Conservation (phyloP, 805 yeast species). For the Candida lessepsii region DNA sequence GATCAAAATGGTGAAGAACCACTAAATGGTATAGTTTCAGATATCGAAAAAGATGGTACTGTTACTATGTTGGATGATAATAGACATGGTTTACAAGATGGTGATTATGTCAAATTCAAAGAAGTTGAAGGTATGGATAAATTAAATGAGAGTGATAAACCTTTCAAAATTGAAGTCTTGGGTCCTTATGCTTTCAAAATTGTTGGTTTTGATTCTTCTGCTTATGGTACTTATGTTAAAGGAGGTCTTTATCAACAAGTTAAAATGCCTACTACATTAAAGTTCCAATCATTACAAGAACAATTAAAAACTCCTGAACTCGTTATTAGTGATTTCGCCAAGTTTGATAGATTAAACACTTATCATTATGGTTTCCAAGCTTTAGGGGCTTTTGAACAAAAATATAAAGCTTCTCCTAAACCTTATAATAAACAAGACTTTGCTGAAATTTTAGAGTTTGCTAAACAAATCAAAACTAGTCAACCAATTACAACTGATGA, state of each 20-base stretch:
- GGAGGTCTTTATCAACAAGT: conserved; percentile 95
- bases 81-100: conserved; percentile 93
- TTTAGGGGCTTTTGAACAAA: conserved; percentile 66
- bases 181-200: conserved; percentile 95
- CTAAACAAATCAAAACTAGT: conserved; percentile 57
- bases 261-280: conserved; percentile 67
- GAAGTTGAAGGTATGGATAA: conserved; percentile 80
- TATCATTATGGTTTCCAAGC: conserved; percentile 92
- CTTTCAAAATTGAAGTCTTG: conserved; percentile 74
- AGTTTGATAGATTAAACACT: conserved; percentile 88
- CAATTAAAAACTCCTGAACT: conserved; percentile 80
- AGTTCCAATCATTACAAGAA: conserved; percentile 60
- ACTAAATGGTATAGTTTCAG: conserved; percentile 79
- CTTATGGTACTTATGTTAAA: conserved; percentile 61
- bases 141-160: conserved; percentile 64
- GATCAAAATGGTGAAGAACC: conserved; percentile 96
- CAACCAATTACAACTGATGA: conserved; percentile 56
- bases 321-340: conserved; percentile 84
- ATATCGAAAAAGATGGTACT: conserved; percentile 81
- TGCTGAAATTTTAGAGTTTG: conserved; percentile 56
- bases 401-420: conserved; percentile 71
- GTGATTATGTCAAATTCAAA: conserved; percentile 79
- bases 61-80: conserved; percentile 92
- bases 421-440: conserved; percentile 79
- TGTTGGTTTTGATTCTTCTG: conserved; percentile 38